phyloP scores from a whole-genome alignment of 495 filamentous ascomycete species.

The Lepraria neglecta region DNA sequence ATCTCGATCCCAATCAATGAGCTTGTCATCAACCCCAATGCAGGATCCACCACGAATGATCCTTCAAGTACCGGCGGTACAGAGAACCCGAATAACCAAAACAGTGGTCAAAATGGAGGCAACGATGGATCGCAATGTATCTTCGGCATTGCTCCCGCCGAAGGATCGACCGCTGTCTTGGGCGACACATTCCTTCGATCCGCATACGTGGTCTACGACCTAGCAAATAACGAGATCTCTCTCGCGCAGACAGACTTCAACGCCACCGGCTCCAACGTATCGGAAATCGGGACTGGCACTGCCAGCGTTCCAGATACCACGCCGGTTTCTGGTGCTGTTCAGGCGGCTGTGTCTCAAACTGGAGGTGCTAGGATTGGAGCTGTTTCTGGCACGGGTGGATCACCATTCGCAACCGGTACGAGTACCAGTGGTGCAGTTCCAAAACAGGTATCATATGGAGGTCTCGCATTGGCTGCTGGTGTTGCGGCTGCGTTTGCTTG shows the following conservation, averaged over 20 bases:
- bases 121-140: constrained; percentile 54
- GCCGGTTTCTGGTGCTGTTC: constrained; percentile 57
- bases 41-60: constrained; percentile 25
- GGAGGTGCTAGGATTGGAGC: constrained; percentile 32
- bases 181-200: constrained; percentile 91
- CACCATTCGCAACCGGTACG: constrained; percentile 9
- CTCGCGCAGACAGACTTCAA: constrained; percentile 85
- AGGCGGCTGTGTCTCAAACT: constrained; percentile 31
- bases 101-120: constrained; percentile 39
- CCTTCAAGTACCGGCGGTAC: neutral
- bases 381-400: constrained; percentile 8
- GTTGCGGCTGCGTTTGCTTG: constrained; percentile 9
- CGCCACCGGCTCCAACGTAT: constrained; percentile 52
- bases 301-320: constrained; percentile 65
- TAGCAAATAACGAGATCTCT: constrained; percentile 80
- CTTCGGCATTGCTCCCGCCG: constrained; percentile 69
- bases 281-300: constrained; percentile 65
- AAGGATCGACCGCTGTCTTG: constrained; percentile 57
- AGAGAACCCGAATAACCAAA: constrained; percentile 32
- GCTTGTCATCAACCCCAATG: constrained; percentile 59
- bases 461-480: constrained; percentile 5
- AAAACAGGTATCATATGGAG: constrained; percentile 1
- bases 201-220: constrained; percentile 88
- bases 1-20: constrained; percentile 73
- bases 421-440: constrained; percentile 7